Base-by-base conservation (phyloP, 768 basidiomycete species). In the Rhizopogon salebrosus region DNA sequence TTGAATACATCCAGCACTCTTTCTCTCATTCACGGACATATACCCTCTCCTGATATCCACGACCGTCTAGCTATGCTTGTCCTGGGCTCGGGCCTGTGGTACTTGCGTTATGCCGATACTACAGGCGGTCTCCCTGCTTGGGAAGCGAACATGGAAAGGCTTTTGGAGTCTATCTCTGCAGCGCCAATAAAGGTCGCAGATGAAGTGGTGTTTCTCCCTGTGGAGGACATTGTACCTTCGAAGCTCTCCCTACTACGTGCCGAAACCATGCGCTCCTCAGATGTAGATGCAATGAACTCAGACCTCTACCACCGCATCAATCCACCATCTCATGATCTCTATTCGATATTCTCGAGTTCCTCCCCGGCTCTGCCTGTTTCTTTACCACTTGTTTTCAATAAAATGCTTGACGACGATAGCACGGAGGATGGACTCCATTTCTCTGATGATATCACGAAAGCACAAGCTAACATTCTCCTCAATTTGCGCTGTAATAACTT, bases 241-340 rank as follows among this genome's bases (percentile, higher is more conserved):
- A 87, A 87, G 62, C 70, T 97, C 24, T 78, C 82, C 0, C 65
- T 72, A 3, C 82, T 84, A 26, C 79, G 91, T 50, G 80, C 82
- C 6, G 62, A 72, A 24, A 85, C 84, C 9, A 88, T 97, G 75
- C 80, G 80, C 52, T 75, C 82, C 23, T 79, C 85, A 13, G 90
- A 94, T 61, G 85, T 95, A 51, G 87, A 92, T 60, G 89, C 87
- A 37, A 94, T 97, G 92, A 95, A 97, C 67, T 85, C 87, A 3
- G 87, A 90, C 64, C 75, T 94, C 48, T 75, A 74, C 54, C 87
- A 90, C 62, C 82, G 88, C 49, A 78, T 90, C 20, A 67, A 75
- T 54, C 72, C 73, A 41, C 61, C 68, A 37, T 34, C 53, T 18
- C 55, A 61, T 20, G 56, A 59, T 51, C 67, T 65, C 31, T 70